A percentile compares a stretch with the other conserved stretches of the same genome.
phyloP scores from a whole-genome alignment of 2,329 filamentous ascomycete species.

The Neonectria faginata region DNA sequence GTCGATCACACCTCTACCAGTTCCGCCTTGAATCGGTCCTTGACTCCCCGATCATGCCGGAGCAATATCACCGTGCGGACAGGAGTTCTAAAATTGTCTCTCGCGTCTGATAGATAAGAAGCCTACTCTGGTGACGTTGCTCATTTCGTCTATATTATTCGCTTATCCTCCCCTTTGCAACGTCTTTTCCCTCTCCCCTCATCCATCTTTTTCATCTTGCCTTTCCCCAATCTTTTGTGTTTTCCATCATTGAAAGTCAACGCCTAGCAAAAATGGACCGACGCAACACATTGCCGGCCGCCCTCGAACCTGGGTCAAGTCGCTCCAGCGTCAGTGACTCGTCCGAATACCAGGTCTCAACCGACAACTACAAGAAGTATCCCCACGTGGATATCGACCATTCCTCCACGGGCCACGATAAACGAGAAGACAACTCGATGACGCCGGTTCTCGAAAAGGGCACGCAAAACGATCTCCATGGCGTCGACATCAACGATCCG shows the following conservation, averaged over 20 bases:
- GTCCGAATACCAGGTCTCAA: neutral
- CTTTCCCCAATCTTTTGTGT: neutral
- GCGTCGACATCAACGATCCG: constrained; percentile 31
- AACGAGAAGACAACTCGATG: neutral
- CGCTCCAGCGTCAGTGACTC: neutral
- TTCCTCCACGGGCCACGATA: neutral
- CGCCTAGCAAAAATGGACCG: neutral
- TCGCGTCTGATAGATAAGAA: neutral
- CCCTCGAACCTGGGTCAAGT: neutral
- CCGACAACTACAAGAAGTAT: neutral
- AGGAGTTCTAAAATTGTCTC: neutral
- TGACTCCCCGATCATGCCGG: neutral
- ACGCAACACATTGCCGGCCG: neutral
- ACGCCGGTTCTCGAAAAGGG: neutral
- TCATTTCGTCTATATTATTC: neutral
- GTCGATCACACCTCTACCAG: neutral
- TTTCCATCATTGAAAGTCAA: neutral
- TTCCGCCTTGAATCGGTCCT: neutral
- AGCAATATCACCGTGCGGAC: neutral
- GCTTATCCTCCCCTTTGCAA: neutral
- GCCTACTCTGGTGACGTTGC: neutral
- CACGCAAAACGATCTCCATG: neutral
- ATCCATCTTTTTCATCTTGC: neutral
- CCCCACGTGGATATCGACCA: neutral
- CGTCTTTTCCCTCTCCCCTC: neutral